Conservation (phyloP, 768 basidiomycete genomes). For the Suillus weaverae region DNA sequence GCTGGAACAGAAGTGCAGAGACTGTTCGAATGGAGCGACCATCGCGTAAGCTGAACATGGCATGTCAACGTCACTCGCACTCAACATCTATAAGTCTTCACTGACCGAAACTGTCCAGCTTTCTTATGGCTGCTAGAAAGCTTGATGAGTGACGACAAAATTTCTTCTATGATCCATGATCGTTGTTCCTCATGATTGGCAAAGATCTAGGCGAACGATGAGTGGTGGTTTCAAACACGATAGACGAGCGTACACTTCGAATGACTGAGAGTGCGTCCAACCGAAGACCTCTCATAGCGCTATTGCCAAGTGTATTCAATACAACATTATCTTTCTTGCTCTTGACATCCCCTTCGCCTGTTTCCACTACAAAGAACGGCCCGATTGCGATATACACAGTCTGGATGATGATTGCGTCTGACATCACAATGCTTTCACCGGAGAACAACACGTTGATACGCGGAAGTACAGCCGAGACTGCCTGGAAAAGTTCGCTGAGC, state of each 20-base stretch:
- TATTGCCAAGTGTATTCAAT: constrained; percentile 67
- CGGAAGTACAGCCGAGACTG: constrained; percentile 68
- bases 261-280: constrained; percentile 83
- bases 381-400: constrained; percentile 92
- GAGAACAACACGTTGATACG: constrained; percentile 73
- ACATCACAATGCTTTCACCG: constrained; percentile 68
- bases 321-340: constrained; percentile 58
- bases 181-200: constrained; percentile 89
- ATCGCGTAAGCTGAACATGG: constrained; percentile 69
- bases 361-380: constrained; percentile 89
- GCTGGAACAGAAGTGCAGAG: constrained; percentile 88
- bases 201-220: constrained; percentile 63
- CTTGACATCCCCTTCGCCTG: constrained; percentile 53
- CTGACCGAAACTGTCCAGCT: constrained; percentile 85
- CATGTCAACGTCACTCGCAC: background rate
- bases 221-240: background rate
- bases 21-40: constrained; percentile 92
- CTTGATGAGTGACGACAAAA: constrained; percentile 85
- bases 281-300: constrained; percentile 79
- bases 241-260: constrained; percentile 62
- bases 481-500: constrained; percentile 71
- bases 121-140: constrained; percentile 88
- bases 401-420: constrained; percentile 88
- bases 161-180: constrained; percentile 98
- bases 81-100: background rate